Evolutionary conservation across 2,329 filamentous ascomycete species (phyloP).

Genomic region (Dothideomycetidae sp.): DNA sequence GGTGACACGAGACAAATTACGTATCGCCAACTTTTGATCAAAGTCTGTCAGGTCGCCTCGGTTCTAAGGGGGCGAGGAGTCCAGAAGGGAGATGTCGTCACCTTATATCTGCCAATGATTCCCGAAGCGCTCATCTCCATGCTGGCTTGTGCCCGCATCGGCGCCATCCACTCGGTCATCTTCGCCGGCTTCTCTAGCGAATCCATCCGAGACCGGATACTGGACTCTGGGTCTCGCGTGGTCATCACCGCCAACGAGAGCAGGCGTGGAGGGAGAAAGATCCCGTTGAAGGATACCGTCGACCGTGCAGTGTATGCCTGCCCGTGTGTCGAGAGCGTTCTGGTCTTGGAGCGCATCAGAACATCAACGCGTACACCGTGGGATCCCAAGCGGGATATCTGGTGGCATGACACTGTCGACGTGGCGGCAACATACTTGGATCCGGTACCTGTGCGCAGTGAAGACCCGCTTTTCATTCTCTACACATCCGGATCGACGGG

Average conservation of each 20-base stretch:
- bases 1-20: conserved; percentile 77
- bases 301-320: conserved; percentile 96
- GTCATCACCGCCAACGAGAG: conserved; percentile 97
- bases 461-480: conserved; percentile 92
- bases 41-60: conserved; percentile 79
- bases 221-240: conserved; percentile 80
- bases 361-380: conserved; percentile 84
- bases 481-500: conserved; percentile 97
- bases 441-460: conserved; percentile 77
- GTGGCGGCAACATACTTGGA: conserved; percentile 91
- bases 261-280: conserved; percentile 92
- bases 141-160: conserved; percentile 81
- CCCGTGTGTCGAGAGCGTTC: conserved; percentile 67
- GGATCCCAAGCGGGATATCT: conserved; percentile 77
- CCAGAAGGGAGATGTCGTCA: conserved; percentile 91
- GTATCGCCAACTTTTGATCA: conserved; percentile 80
- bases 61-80: conserved; percentile 91
- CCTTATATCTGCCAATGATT: conserved; percentile 97
- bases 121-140: conserved; percentile 87
- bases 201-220: conserved; percentile 85
- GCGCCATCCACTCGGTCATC: conserved; percentile 90
- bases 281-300: conserved; percentile 97
- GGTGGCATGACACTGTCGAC: conserved; percentile 98
- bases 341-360: conserved; percentile 92
- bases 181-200: conserved; percentile 97